Base-by-base conservation (phyloP, 2,329 filamentous ascomycete species). In the Ceratocystiopsis sp. region DNA sequence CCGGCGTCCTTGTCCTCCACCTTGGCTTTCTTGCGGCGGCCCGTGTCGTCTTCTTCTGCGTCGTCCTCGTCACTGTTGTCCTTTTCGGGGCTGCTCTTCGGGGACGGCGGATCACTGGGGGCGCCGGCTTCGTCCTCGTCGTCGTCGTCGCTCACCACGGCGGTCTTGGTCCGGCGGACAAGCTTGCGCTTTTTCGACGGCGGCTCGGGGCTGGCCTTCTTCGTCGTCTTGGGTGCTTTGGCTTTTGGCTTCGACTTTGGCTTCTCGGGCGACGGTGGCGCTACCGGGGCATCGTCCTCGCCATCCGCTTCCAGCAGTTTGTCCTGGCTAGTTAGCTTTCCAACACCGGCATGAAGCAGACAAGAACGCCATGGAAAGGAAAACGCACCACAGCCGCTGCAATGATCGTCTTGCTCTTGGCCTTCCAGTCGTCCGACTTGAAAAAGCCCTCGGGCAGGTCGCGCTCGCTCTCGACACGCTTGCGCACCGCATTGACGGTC, bases 91-190 rank as follows among this genome's bases (percentile, higher is more conserved):
- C 21, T 67, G 67, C 50, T 89, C 82, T 54, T 93, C 86, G 37
- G 89, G 64, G n/a, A 93, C 68, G 11, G 73, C 69, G 0, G 21
- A 8, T 82, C 87, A 59, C 84, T 64, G 43, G 82, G n/a, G n/a
- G n/a, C 79, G 54, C 71, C 77, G 39, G 77, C 70, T 0, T 50
- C 49, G 25, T 43, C 45, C 13, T 41, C 49, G 37, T 48, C 42
- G n/a, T 36, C n/a, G 16, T 16, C 42, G 33, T 37, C 21, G 35
- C n/a, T 37, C 41, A 3, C 18, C 15, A n/a, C 18, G 16, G n/a
- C 16, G 12, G 34, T 29, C 29, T 38, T 10, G 33, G 16, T 40
- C 18, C 21, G 21, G 21, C 21, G 21, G 21, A 21, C 21, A 8
- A 21, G 21, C 21, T 38, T 37, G 18, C 14, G 21, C 38, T 19